phyloP scores from a whole-genome alignment of 352 stramenopile species.

The Plasmopara viticola region DNA sequence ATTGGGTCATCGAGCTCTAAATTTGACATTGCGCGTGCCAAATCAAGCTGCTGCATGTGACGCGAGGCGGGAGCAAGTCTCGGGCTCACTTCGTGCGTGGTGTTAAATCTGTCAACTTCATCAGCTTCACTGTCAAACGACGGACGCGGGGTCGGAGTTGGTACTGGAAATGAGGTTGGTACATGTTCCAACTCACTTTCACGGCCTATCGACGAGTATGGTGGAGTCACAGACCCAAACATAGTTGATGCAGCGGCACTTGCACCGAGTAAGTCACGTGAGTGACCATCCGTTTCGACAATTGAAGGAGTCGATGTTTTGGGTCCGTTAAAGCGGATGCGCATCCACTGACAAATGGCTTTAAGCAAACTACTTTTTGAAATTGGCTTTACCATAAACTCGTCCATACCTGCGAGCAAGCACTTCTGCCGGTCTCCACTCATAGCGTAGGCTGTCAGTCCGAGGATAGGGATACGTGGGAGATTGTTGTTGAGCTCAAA shows the following conservation, averaged over 20 bases:
- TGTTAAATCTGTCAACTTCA: conserved; percentile 16
- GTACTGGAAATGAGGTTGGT: conserved; percentile 23
- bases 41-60: conserved; percentile 70
- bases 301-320: conserved; percentile 20
- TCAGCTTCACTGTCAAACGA: conserved; percentile 28
- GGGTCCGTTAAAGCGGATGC: conserved; percentile 52
- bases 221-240: conserved; percentile 11
- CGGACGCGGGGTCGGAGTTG: conserved; percentile 23
- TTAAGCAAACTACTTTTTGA: conserved; percentile 53
- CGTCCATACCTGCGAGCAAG: conserved; percentile 80
- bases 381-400: conserved; percentile 85
- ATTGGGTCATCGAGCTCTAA: conserved; percentile 82
- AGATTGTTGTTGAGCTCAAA: conserved; percentile 67
- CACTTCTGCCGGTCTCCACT: conserved; percentile 79
- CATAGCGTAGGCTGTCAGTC: conserved; percentile 82
- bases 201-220: conserved; percentile 15
- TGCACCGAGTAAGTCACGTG: conserved; percentile 10
- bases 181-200: conserved; percentile 14
- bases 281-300: conserved; percentile 22
- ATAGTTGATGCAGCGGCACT: conserved; percentile 8
- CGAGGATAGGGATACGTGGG: conserved; percentile 70
- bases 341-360: conserved; percentile 78
- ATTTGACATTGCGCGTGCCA: conserved; percentile 75
- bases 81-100: conserved; percentile 24
- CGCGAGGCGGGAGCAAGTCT: conserved; percentile 38